Base-by-base conservation (phyloP, 805 yeast species). In the Candida rishiriensis region DNA sequence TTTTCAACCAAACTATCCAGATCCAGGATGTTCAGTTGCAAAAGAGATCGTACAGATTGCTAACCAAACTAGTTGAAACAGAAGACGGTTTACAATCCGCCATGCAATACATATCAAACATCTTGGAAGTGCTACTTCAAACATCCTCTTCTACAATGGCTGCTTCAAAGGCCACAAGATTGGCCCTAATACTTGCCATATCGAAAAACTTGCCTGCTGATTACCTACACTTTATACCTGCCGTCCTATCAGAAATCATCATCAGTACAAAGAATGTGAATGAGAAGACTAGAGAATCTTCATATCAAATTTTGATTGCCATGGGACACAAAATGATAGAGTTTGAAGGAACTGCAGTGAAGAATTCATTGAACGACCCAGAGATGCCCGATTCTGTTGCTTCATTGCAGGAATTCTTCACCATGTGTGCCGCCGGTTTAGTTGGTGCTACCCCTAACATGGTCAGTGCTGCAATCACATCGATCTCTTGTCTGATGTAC, bases 391-490 rank as follows among this genome's bases (percentile, higher is more conserved):
- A 77, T 47, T 70, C 82, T 10, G 71, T 72, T 41, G 93, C 96
- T 9, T 73, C 80, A 15, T 72, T 90, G 44, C 76, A 81, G 38
- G 97, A 90, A 65, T 90, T 74, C 61, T 88, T 91, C 70, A 88
- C 95, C 29, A 88, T 93, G 84, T 84, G 91, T 29, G 79, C 91
- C 64, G 99, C 97, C 28, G 99, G 99, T 70, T 72, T 95, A 53
- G 97, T 93, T 32, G 97, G 97, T 45, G 83, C 85, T 52, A 78
- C 93, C 29, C 91, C 95, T 31, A 96, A 91, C 68, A 91, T 91
- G 97, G 86, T 93, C 29, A 87, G 96, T 57, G 97, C 98, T n/a
- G 81, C 91, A 2, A 81, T 93, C 55, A 89, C 96, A 7, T 95
- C 97, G 0, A 71, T 91, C 43, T 83, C 96, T 37, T 83, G 97